Conservation (phyloP, 257 asterid species). For the Fraxinus americana region DNA sequence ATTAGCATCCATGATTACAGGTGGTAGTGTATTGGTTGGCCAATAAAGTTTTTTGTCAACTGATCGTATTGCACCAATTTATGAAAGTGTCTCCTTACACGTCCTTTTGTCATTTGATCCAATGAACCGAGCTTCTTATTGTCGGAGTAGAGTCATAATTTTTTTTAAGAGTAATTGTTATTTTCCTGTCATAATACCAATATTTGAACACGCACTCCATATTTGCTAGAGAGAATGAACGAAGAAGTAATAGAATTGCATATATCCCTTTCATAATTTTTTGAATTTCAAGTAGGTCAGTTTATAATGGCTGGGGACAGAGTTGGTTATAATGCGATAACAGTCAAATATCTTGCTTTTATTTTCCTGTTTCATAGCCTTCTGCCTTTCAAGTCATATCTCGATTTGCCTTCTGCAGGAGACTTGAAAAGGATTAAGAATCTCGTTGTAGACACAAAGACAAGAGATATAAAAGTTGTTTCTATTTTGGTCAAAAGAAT, state of each 20-base stretch:
- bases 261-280: neutral
- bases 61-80: neutral
- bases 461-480: constrained; percentile 45
- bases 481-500: constrained; percentile 62
- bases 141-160: neutral
- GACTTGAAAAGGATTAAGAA: constrained; percentile 62
- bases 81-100: neutral
- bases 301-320: constrained; percentile 1
- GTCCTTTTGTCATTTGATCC: neutral
- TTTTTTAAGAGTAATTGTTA: neutral
- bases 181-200: neutral
- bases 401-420: constrained; percentile 39
- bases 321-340: too few species aligned
- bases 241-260: neutral
- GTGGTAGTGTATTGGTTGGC: neutral
- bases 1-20: constrained; percentile 5
- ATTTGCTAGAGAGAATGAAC: neutral
- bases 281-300: neutral
- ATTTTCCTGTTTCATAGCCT: neutral
- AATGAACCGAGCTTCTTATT: neutral
- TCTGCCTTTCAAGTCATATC: constrained; percentile 12
- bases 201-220: neutral
- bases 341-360: too few species aligned
- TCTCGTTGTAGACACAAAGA: constrained; percentile 62
- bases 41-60: neutral